These are phyloP conservation scores for Trifolium dubium DNA, from an alignment of 306 rosid species.

Conservation along the genomic window DNA sequence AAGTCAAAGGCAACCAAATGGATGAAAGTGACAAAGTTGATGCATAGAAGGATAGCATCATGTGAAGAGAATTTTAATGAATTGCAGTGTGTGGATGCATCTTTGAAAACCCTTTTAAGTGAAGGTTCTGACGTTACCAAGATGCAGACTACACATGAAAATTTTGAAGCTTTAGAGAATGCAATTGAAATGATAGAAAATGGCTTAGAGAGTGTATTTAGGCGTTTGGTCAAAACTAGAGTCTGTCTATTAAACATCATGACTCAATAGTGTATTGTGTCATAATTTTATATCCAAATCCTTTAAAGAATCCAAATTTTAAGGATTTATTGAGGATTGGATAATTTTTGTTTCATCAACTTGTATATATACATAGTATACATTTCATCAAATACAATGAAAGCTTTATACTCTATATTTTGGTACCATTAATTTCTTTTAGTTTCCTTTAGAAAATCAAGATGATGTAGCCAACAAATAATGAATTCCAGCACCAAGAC, in stretches of 20 bases:
- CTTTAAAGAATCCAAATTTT: constrained; percentile 1
- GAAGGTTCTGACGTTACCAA: constrained; percentile 6
- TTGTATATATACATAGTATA: constrained; percentile 16
- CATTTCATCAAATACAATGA: constrained; percentile 25
- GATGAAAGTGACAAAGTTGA: not conserved
- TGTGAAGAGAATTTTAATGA: not conserved
- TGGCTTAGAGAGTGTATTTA: constrained; percentile 57
- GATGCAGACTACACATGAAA: not conserved
- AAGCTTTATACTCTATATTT: not conserved
- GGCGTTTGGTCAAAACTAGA: constrained; percentile 67
- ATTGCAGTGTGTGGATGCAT: not conserved
- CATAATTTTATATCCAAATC: constrained; percentile 5
- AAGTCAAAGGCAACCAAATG: constrained; percentile 38
- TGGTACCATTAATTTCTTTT: not conserved
- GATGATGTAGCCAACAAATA: too few species aligned
- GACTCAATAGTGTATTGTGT: constrained; percentile 40
- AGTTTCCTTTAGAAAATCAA: too few species aligned
- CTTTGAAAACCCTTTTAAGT: not conserved
- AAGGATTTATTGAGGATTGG: constrained; percentile 14
- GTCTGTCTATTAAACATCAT: constrained; percentile 65
- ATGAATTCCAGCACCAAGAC: too few species aligned
- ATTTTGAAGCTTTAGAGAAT: too few species aligned
- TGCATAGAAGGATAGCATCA: not conserved
- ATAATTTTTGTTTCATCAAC: constrained; percentile 20
- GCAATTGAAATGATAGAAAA: constrained; percentile 60